These are phyloP conservation scores for Aspergillus asperescens DNA, from an alignment of 495 filamentous ascomycete species.

Conservation along the genomic window DNA sequence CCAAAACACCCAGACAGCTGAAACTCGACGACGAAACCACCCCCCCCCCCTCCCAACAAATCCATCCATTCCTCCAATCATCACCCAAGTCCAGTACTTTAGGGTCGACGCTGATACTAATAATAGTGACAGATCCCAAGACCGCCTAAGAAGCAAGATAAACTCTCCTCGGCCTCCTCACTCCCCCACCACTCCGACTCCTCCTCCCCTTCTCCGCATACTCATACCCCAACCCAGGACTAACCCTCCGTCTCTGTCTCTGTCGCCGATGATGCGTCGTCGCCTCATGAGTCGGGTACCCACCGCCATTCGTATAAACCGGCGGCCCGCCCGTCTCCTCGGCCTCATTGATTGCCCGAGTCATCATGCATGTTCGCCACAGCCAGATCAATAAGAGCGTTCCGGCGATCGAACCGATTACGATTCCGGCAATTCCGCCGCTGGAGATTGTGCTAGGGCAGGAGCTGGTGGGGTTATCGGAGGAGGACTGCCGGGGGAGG, in stretches of 20 bases:
- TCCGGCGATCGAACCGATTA: conserved; percentile 54
- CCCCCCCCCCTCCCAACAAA: too few relatives aligned
- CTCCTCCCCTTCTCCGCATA: not conserved
- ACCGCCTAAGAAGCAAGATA: conserved; percentile 34
- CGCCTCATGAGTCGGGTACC: not conserved
- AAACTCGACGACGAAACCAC: too few relatives aligned
- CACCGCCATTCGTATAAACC: conserved; percentile 13
- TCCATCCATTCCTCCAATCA: not conserved
- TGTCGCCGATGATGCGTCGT: conserved; percentile 17
- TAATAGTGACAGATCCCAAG: too few relatives aligned
- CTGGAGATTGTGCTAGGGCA: conserved; percentile 44
- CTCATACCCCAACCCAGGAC: conserved; percentile 27
- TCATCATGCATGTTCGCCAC: conserved; percentile 26
- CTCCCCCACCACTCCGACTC: conserved; percentile 13
- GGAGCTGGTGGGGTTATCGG: not conserved
- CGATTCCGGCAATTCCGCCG: conserved; percentile 56
- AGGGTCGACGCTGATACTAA: too few relatives aligned
- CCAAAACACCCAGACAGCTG: too few relatives aligned
- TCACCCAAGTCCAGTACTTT: too few relatives aligned
- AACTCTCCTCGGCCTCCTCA: conserved; percentile 34
- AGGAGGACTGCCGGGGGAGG: not conserved
- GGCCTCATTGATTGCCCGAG: conserved; percentile 19
- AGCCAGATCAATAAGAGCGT: conserved; percentile 52
- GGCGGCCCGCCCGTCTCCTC: conserved; percentile 17
- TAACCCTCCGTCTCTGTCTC: conserved; percentile 18